Evolutionary conservation across 768 basidiomycete species (phyloP).

Genomic region (Mycena alexandri): DNA sequence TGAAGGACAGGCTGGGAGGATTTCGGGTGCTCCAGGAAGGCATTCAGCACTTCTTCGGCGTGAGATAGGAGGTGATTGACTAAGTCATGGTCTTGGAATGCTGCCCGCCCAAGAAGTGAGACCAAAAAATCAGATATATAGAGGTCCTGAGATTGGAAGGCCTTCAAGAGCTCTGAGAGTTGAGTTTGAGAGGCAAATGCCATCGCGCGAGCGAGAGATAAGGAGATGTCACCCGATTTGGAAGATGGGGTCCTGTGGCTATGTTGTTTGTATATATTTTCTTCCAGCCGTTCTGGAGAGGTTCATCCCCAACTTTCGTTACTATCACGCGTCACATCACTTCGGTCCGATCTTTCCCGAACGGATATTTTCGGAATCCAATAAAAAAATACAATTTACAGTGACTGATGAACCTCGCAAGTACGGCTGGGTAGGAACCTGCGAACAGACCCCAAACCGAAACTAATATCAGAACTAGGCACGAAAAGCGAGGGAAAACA

Average conservation of each 20-base stretch:
- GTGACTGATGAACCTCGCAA: no score
- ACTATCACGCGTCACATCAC: no score
- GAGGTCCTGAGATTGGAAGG: neutral
- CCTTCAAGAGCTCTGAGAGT: neutral
- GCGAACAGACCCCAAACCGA: no score
- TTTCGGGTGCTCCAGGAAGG: conserved; percentile 4
- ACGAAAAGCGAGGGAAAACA: neutral
- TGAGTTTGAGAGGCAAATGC: neutral
- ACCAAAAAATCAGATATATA: conserved; percentile 1
- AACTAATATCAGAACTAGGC: neutral
- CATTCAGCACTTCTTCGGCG: neutral
- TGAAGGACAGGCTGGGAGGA: neutral
- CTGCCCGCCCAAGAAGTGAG: neutral
- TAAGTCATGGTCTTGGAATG: neutral
- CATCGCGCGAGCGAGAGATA: neutral
- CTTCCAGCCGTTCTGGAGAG: no score
- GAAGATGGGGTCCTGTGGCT: conserved; percentile 6
- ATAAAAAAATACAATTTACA: no score
- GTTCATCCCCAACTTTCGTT: no score
- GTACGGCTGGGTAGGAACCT: no score
- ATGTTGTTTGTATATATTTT: conserved; percentile 1
- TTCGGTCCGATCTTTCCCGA: no score
- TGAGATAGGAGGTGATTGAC: conserved; percentile 6
- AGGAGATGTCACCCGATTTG: neutral
- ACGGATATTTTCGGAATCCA: no score